Evolutionary conservation across 495 filamentous ascomycete species (phyloP), one percentile per base, ranked within the genome.

Genomic region (Aspergillus egyptiacus): DNA sequence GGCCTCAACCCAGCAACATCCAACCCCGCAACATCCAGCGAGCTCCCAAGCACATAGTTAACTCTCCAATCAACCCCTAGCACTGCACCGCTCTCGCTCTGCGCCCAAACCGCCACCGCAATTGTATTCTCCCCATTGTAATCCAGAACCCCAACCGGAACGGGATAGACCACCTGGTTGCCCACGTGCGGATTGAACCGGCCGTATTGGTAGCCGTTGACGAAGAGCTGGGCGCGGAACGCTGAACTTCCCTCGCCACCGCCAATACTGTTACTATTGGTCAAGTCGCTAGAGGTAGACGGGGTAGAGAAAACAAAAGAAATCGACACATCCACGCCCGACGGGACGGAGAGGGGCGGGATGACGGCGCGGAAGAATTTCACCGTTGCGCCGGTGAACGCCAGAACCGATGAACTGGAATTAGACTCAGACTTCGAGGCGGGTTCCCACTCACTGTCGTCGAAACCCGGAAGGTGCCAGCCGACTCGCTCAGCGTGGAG

Each of bases 401-500:
- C 78, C 0, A 76, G 46, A 0, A 14, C 30, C 3, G 28, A 27
- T 10, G 25, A 27, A n/a, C n/a, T n/a, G n/a, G 25, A 25, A 27
- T 6, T 31, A 6, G 7, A 31, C 19, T 24, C 7, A 18, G 14
- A n/a, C 17, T 42, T 27, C 8, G 5, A 5, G 23, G 22, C 23
- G 17, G 35, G 23, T 10, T 56, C 45, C 72, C 78, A 85, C 14
- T 45, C 50, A 20, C 55, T 53, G 20, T 58, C 73, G 34, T 83
- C 78, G 39, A 77, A 76, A 6, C 70, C 67, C 1, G 85, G 85
- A 5, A 84, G 72, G 54, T 85, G 81, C 60, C 70, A 84, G 9
- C 84, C 85, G 35, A 82, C 71, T 5, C 85, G 71, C 55, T 88
- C 86, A n/a, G 74, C 75, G 52, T 66, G 82, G 14, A 87, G 60